These are phyloP conservation scores for Mrakia blollopis DNA, from an alignment of 768 basidiomycete species.

Conservation along the genomic window DNA sequence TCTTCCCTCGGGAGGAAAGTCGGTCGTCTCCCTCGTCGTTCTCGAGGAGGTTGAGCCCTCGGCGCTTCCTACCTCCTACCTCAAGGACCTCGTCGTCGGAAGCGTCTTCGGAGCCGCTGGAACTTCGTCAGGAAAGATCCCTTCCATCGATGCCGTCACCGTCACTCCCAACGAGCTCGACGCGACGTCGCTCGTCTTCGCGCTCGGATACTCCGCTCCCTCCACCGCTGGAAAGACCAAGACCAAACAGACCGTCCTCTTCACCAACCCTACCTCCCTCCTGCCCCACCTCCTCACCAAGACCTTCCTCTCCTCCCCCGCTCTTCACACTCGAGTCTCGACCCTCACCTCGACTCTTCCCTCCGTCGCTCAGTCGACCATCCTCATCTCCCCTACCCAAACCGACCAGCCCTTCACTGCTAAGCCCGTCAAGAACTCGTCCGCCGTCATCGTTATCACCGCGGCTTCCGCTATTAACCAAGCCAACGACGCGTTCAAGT, in stretches of 20 bases:
- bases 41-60: slow-evolving; percentile 58
- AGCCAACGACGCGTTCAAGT: slow-evolving; percentile 64
- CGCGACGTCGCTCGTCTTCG: slow-evolving; percentile 30
- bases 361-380: slow-evolving; percentile 44
- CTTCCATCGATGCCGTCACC: slow-evolving; percentile 15
- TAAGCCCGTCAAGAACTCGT: slow-evolving; percentile 24
- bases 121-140: slow-evolving; percentile 24
- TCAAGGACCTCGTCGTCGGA: slow-evolving; percentile 66
- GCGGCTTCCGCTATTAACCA: slow-evolving; percentile 73
- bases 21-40: slow-evolving; percentile 58
- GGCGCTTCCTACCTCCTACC: slow-evolving; percentile 54
- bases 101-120: slow-evolving; percentile 26
- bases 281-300: slow-evolving; percentile 50
- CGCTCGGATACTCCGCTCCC: slow-evolving; percentile 35
- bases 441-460: slow-evolving; percentile 66
- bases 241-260: slow-evolving; percentile 56
- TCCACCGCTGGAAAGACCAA: slow-evolving; percentile 8
- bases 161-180: slow-evolving; percentile 22
- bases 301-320: slow-evolving; percentile 47
- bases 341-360: slow-evolving; percentile 43
- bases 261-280: slow-evolving; percentile 57
- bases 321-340: slow-evolving; percentile 45
- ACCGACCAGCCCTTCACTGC: slow-evolving; percentile 34
- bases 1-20: slow-evolving; percentile 49
- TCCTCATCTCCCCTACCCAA: slow-evolving; percentile 43